Conservation (phyloP, 129 eudicot genomes). For the Dittrichia graveolens region DNA sequence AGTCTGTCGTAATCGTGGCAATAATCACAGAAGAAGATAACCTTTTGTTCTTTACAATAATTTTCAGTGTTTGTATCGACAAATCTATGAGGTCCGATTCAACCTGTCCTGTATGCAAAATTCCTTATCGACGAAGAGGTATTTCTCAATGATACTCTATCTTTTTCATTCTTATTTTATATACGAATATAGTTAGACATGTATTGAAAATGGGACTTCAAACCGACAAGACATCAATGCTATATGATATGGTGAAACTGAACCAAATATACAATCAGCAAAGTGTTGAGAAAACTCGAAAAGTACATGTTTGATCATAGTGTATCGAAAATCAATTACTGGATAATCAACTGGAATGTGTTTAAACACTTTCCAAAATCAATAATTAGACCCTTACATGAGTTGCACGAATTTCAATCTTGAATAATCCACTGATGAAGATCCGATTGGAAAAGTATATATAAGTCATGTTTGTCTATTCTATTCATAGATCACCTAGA, state of each 20-base stretch:
- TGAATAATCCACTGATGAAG: too few relatives aligned
- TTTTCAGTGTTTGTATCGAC: constrained; percentile 70
- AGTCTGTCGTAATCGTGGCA: not conserved
- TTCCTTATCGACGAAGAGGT: constrained; percentile 92
- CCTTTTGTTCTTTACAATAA: not conserved
- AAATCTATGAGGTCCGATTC: constrained; percentile 79
- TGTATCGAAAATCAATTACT: too few relatives aligned
- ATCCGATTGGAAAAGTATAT: too few relatives aligned
- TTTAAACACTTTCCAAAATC: too few relatives aligned
- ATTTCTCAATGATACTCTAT: not conserved
- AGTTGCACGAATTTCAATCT: too few relatives aligned
- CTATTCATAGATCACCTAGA: too few relatives aligned
- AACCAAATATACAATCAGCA: not conserved
- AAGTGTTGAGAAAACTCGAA: too few relatives aligned
- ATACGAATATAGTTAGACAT: not conserved
- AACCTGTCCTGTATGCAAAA: constrained; percentile 87
- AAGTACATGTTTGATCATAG: too few relatives aligned
- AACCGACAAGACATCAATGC: not conserved
- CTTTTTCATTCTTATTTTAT: not conserved
- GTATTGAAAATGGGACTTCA: not conserved
- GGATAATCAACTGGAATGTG: too few relatives aligned
- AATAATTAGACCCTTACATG: too few relatives aligned
- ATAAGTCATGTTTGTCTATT: too few relatives aligned
- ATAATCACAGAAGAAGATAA: not conserved
- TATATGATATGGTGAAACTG: not conserved